Evolutionary conservation across 768 basidiomycete species (phyloP).

Genomic region (Lanmaoa pseudosensibilis): DNA sequence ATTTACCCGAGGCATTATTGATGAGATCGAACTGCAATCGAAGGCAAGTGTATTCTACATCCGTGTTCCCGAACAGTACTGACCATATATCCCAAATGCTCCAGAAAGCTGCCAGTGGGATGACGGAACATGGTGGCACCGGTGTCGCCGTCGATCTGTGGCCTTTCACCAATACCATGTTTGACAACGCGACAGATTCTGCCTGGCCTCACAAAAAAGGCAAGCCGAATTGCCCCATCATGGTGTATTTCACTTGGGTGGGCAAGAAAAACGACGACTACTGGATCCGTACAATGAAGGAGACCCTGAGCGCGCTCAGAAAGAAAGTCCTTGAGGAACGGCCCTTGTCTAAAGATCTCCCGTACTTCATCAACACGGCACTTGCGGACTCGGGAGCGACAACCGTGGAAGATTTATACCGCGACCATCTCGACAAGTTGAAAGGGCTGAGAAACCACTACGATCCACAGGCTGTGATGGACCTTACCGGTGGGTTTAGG

Average conservation of each 20-base stretch:
- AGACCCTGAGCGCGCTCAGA: conserved; percentile 1
- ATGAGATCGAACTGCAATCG: conserved; percentile 2
- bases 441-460: not conserved
- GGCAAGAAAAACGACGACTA: conserved; percentile 1
- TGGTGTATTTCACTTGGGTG: conserved; percentile 16
- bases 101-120: conserved; percentile 5
- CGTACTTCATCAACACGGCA: conserved; percentile 13
- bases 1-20: conserved; percentile 11
- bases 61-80: not conserved
- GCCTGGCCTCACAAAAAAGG: conserved; percentile 16
- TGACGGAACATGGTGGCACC: conserved; percentile 6
- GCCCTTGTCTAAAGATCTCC: not conserved
- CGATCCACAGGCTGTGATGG: not conserved
- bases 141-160: conserved; percentile 8
- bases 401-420: conserved; percentile 12
- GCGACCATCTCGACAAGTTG: not conserved
- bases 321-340: conserved; percentile 4
- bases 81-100: not conserved
- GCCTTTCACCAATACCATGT: conserved; percentile 19
- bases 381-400: conserved; percentile 3
- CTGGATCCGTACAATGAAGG: conserved; percentile 12
- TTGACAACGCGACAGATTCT: conserved; percentile 10
- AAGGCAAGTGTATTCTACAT: not conserved
- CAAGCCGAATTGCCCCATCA: conserved; percentile 14
- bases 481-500: conserved; percentile 8